Evolutionary conservation across 129 eudicot species (phyloP), one percentile per base, ranked within the genome.

Genomic region (Escallonia rubra): DNA sequence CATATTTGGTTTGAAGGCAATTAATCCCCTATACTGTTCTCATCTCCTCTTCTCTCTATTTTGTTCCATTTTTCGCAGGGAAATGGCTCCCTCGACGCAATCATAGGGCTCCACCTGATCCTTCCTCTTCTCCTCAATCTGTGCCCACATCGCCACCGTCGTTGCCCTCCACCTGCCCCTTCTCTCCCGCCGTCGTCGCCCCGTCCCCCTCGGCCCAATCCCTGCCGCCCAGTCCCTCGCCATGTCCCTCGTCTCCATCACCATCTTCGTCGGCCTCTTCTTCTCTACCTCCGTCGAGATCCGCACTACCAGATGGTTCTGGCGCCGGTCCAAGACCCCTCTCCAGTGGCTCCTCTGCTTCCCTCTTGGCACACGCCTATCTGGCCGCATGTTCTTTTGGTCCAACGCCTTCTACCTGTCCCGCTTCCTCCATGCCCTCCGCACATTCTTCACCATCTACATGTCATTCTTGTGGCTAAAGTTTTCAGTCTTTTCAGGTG

Each of bases 381-480:
- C 88, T 0, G 91, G 88, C 44, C 85, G 91, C 42, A 91, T 88
- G 3, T 88, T 88, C 78, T 88, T 88, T 66, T 88, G 96, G 96
- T 88, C 96, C 9, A 82, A 88, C 67, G 57, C 38, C 0, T 88
- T 84, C 45, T 88, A 88, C 72, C 82, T 88, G 40, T 81, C 96
- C 6, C 85, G 91, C 15, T 88, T 85, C 66, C 70, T 85, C 3
- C 96, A 82, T 65, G 63, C 80, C 41, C 13, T 69, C 38, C 55
- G 86, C 5, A 79, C 86, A n/a, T 74, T 76, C 43, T 54, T 88
- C 54, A 79, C 77, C 14, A n/a, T n/a, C n/a, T n/a, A n/a, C n/a
- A n/a, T n/a, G n/a, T n/a, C n/a, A n/a, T n/a, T n/a, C n/a, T n/a
- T n/a, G n/a, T n/a, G n/a, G n/a, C n/a, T n/a, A n/a, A n/a, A n/a